Percentiles rank a stretch among this genome's conserved stretches.
Evolutionary conservation across 371 early-diverging fungal genomes (phyloP).

Genomic region (Funneliformis caledonium): DNA sequence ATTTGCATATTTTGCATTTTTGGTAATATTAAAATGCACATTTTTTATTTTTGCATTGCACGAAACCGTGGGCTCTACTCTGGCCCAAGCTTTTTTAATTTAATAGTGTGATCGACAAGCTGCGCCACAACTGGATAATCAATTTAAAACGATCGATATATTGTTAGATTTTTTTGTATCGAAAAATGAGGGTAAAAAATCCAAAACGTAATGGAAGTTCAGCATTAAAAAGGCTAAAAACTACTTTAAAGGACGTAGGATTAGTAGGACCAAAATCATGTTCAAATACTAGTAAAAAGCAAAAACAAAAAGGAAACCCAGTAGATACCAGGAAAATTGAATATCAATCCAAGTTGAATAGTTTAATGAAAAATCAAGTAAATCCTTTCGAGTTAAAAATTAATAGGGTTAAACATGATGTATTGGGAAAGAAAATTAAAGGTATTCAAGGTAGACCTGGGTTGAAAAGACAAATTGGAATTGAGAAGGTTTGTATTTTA

Average conservation of each 20-base stretch:
- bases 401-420: constrained; percentile 78
- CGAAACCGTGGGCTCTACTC: too few species aligned
- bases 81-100: too few species aligned
- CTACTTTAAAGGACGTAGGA: constrained; percentile 75
- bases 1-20: too few species aligned
- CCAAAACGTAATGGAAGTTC: constrained; percentile 42
- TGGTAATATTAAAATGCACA: too few species aligned
- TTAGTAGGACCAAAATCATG: constrained; percentile 75
- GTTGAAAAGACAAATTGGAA: constrained; percentile 77
- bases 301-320: constrained; percentile 64
- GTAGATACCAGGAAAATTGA: constrained; percentile 61
- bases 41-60: too few species aligned
- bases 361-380: constrained; percentile 59
- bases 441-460: constrained; percentile 85
- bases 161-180: neutral
- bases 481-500: constrained; percentile 69
- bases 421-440: constrained; percentile 87
- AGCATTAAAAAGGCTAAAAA: constrained; percentile 80
- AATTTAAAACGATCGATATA: neutral
- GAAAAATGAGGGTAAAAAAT: neutral
- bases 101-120: too few species aligned
- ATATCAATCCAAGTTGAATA: constrained; percentile 54
- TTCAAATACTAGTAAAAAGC: constrained; percentile 63
- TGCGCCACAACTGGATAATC: too few species aligned
- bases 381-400: constrained; percentile 93